These are phyloP conservation scores for Meyerozyma guilliermondii DNA, from an alignment of 1,139 yeast species.

Conservation along the genomic window DNA sequence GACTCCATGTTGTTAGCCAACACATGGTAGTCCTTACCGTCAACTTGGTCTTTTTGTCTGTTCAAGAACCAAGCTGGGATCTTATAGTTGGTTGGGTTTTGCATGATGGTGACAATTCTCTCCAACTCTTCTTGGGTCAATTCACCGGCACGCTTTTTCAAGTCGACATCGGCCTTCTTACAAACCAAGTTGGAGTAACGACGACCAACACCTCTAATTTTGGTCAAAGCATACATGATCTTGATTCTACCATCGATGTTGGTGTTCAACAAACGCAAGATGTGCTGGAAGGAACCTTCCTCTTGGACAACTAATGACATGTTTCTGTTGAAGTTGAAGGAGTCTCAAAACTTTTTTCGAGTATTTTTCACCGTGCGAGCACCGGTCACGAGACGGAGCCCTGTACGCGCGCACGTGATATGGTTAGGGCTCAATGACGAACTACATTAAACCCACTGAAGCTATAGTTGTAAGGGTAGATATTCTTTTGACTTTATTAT, in stretches of 20 bases:
- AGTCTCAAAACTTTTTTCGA: conserved; percentile 8
- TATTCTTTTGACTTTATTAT: neutral
- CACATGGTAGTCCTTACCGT: conserved; percentile 99
- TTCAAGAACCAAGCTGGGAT: conserved; percentile 99
- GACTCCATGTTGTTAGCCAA: conserved; percentile 99
- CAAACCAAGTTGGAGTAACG: conserved; percentile 99
- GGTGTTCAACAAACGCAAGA: conserved; percentile 99
- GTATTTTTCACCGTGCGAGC: conserved; percentile 6
- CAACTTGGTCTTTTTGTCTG: conserved; percentile 98
- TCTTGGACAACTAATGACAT: conserved; percentile 98
- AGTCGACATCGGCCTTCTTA: conserved; percentile 99
- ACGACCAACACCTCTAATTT: conserved; percentile 99
- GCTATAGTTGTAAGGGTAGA: neutral
- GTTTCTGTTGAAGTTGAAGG: conserved; percentile 16
- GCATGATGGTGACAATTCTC: conserved; percentile 99
- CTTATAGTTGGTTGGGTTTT: conserved; percentile 99
- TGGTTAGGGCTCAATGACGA: neutral
- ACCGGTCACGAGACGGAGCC: conserved; percentile 3
- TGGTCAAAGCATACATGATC: conserved; percentile 99
- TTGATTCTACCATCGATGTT: conserved; percentile 99
- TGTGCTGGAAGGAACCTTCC: conserved; percentile 99
- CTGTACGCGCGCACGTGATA: neutral
- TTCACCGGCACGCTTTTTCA: conserved; percentile 99
- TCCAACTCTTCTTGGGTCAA: conserved; percentile 99
- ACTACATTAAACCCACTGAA: neutral